Evolutionary conservation across 495 filamentous ascomycete species (phyloP), one percentile per base, ranked within the genome.

Genomic region (Penicillium desertorum): DNA sequence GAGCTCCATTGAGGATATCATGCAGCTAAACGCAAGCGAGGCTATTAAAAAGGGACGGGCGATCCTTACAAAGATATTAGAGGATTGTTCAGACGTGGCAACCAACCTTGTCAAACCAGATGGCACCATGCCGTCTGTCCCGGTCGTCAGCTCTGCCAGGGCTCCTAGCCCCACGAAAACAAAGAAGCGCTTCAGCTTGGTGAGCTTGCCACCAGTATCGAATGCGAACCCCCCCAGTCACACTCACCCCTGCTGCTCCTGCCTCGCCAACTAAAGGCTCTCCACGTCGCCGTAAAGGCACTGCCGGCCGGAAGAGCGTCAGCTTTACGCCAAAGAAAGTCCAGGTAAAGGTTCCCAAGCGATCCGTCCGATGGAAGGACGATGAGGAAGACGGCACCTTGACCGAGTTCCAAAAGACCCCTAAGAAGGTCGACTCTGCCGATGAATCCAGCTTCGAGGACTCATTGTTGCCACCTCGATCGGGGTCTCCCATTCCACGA

Each of bases 41-140:
- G 92, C 92, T 5, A 79, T 96, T 27, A 76, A 87, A 45, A 85
- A 87, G 58, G 95, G 92, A 29, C 90, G 87, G 64, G 79, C 69
- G n/a, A 85, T 92, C 50, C 86, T 99, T 11, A 76, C 80, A 34
- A 88, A 89, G 58, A 83, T 99, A 58, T 78, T 97, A 45, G 84
- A 88, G 52, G 81, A 82, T 8, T 92, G 91, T 56, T 84, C 83
- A 20, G 79, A 85, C 37, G 84, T 87, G 2, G 80, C 86, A 25
- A 86, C 88, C 14, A 88, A 92, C 60, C 83, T 97, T 43, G 87
- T 99, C 65, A 96, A 96, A 68, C 90, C 92, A 9, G 93, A 95
- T 63, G 92, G 91, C 36, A 86, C 81, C 45, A 72, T 89, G 64
- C 79, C 86, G 12, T 71, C 84, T 34, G 77, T 82, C 41, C 69